phyloP scores from a whole-genome alignment of 768 basidiomycete genomes.

The Clitopilus passeckerianus region DNA sequence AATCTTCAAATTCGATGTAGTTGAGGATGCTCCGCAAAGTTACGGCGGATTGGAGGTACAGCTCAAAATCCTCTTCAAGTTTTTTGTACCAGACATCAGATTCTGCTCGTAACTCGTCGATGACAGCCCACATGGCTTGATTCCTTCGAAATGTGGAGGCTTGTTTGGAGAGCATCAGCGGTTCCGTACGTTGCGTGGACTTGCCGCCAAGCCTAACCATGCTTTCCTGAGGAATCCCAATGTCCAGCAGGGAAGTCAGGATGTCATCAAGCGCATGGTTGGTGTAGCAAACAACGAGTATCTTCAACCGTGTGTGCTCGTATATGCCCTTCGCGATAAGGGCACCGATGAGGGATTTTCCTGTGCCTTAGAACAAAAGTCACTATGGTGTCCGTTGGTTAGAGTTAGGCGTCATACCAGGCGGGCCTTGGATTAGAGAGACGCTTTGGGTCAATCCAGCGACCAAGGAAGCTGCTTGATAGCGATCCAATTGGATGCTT shows the following conservation, averaged over 20 bases:
- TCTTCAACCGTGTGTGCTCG: constrained; percentile 37
- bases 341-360: constrained; percentile 71
- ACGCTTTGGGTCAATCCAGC: constrained; percentile 51
- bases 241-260: constrained; percentile 53
- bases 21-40: constrained; percentile 27
- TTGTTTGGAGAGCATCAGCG: constrained; percentile 40
- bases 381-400: neutral
- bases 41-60: constrained; percentile 9
- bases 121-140: constrained; percentile 31
- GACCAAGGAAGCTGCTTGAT: constrained; percentile 44
- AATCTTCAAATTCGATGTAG: constrained; percentile 48
- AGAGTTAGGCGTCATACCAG: constrained; percentile 45
- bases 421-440: constrained; percentile 67
- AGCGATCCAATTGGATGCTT: constrained; percentile 42
- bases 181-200: constrained; percentile 39
- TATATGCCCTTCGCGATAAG: constrained; percentile 59
- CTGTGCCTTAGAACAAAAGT: constrained; percentile 49
- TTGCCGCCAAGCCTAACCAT: constrained; percentile 63
- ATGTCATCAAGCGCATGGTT: constrained; percentile 76
- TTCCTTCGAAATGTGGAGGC: constrained; percentile 15
- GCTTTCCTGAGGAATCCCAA: constrained; percentile 42
- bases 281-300: constrained; percentile 70
- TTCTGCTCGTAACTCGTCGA: constrained; percentile 33
- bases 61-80: constrained; percentile 23
- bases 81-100: constrained; percentile 5